Percentiles rank a stretch among this genome's conserved stretches.
Conservation (phyloP, 805 yeast species). For the Cyberlindnera saturnus region DNA sequence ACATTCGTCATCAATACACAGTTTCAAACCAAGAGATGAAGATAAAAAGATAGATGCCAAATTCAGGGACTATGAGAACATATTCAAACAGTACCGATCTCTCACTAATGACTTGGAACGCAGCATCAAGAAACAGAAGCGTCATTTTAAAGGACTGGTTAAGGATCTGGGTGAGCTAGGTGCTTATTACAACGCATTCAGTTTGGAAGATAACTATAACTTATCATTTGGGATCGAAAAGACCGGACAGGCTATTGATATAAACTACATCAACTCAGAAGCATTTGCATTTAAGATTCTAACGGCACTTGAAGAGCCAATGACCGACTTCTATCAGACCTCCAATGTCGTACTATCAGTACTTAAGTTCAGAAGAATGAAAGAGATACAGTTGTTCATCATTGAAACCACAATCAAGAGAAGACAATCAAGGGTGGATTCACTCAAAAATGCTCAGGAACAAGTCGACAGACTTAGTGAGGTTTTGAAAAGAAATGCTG, state of each 20-base stretch:
- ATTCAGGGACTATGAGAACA: slow-evolving; percentile 24
- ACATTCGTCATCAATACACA: slow-evolving; percentile 29
- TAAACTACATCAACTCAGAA: slow-evolving; percentile 49
- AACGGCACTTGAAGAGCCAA: slow-evolving; percentile 33
- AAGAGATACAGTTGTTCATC: slow-evolving; percentile 44
- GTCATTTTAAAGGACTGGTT: slow-evolving; percentile 47
- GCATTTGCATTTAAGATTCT: slow-evolving; percentile 31
- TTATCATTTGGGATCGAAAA: slow-evolving; percentile 64
- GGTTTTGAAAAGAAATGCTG: slow-evolving; percentile 30
- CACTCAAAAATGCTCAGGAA: slow-evolving; percentile 28
- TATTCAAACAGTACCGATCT: slow-evolving; percentile 18
- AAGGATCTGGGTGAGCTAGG: slow-evolving; percentile 74
- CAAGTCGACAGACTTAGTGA: slow-evolving; percentile 25
- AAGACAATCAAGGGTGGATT: slow-evolving; percentile 26
- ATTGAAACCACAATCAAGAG: slow-evolving; percentile 34
- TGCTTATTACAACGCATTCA: slow-evolving; percentile 55
- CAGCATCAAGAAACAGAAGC: slow-evolving; percentile 21
- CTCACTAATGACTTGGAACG: slow-evolving; percentile 18
- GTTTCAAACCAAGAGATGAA: slow-evolving; percentile 19
- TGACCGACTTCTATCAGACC: slow-evolving; percentile 28
- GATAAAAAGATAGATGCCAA: slow-evolving; percentile 11
- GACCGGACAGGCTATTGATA: slow-evolving; percentile 82
- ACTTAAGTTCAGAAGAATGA: slow-evolving; percentile 52
- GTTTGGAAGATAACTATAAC: slow-evolving; percentile 37
- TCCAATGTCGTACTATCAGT: slow-evolving; percentile 35